These are phyloP conservation scores for Suillus tomentosus DNA, from an alignment of 768 basidiomycete genomes.

Conservation along the genomic window DNA sequence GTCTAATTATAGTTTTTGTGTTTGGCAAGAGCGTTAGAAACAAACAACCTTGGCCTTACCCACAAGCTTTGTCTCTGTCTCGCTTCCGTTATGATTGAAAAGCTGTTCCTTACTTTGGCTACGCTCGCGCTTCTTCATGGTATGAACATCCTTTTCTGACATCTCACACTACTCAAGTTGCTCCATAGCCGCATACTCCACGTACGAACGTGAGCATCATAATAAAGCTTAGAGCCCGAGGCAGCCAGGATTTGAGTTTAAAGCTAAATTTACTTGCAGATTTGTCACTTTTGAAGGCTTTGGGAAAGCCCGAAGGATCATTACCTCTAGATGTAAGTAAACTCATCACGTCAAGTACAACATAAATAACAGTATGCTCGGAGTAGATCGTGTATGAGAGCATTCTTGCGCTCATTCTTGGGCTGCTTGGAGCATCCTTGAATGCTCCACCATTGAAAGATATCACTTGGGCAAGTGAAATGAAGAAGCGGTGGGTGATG, in stretches of 20 bases:
- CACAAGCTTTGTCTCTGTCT: not conserved
- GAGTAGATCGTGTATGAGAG: slow-evolving; percentile 69
- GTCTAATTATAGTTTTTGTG: not conserved
- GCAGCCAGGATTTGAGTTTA: slow-evolving; percentile 11
- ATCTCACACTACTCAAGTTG: slow-evolving; percentile 11
- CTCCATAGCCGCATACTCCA: slow-evolving; percentile 73
- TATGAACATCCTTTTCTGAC: slow-evolving; percentile 30
- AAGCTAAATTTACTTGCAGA: slow-evolving; percentile 43
- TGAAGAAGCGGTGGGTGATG: slow-evolving; percentile 68
- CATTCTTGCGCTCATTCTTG: slow-evolving; percentile 61
- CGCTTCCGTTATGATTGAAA: slow-evolving; percentile 45
- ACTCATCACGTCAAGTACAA: not conserved
- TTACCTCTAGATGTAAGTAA: slow-evolving; percentile 63
- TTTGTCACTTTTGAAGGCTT: slow-evolving; percentile 72
- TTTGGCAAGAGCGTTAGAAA: slow-evolving; percentile 5
- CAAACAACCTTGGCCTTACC: not conserved
- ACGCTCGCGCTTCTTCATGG: slow-evolving; percentile 56
- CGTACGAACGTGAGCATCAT: slow-evolving; percentile 68
- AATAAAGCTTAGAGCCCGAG: not conserved
- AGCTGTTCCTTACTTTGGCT: slow-evolving; percentile 47
- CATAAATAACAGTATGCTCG: not conserved
- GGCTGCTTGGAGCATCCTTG: slow-evolving; percentile 72
- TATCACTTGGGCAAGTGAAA: slow-evolving; percentile 89
- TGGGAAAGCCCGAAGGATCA: slow-evolving; percentile 67
- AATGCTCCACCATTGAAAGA: slow-evolving; percentile 71